A percentile compares a stretch with the other conserved stretches of the same genome.
These are phyloP conservation scores for Lanmaoa rubissima DNA, from an alignment of 768 basidiomycete species.

Conservation along the genomic window DNA sequence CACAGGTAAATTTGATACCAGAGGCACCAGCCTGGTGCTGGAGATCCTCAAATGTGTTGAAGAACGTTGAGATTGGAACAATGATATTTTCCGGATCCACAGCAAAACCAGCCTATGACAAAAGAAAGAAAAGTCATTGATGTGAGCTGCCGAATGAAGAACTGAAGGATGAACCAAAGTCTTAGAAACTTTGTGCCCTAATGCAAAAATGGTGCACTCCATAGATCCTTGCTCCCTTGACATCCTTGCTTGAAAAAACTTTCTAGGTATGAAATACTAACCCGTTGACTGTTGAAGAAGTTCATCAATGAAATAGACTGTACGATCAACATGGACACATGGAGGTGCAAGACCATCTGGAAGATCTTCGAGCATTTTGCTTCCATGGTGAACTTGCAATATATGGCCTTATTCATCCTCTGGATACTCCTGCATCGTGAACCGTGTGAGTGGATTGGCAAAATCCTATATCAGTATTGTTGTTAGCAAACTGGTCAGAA, in stretches of 20 bases:
- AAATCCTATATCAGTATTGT: slow-evolving; percentile 5
- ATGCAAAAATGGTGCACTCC: neutral
- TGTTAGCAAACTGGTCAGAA: too few relatives aligned
- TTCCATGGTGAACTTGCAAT: slow-evolving; percentile 26
- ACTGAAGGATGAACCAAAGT: neutral
- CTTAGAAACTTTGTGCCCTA: neutral
- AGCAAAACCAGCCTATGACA: slow-evolving; percentile 1
- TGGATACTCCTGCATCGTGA: slow-evolving; percentile 30
- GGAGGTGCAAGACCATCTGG: slow-evolving; percentile 25
- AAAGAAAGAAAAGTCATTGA: neutral
- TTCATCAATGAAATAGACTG: slow-evolving; percentile 27
- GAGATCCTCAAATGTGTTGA: slow-evolving; percentile 8
- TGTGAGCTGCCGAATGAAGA: too few relatives aligned
- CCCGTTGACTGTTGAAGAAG: slow-evolving; percentile 5
- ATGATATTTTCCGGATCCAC: slow-evolving; percentile 5
- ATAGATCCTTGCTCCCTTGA: neutral
- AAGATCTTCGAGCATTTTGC: slow-evolving; percentile 31
- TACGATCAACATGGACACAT: slow-evolving; percentile 10
- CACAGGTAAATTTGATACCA: slow-evolving; percentile 3
- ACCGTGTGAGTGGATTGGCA: slow-evolving; percentile 22
- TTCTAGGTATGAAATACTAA: slow-evolving; percentile 11
- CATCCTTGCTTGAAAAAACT: slow-evolving; percentile 10
- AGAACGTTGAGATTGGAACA: slow-evolving; percentile 6
- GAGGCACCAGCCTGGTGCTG: neutral
- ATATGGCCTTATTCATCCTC: slow-evolving; percentile 19